A percentile compares a stretch with the other conserved stretches of the same genome.
phyloP scores from a whole-genome alignment of 2,329 filamentous ascomycete genomes.

The Cercospora beticola region DNA sequence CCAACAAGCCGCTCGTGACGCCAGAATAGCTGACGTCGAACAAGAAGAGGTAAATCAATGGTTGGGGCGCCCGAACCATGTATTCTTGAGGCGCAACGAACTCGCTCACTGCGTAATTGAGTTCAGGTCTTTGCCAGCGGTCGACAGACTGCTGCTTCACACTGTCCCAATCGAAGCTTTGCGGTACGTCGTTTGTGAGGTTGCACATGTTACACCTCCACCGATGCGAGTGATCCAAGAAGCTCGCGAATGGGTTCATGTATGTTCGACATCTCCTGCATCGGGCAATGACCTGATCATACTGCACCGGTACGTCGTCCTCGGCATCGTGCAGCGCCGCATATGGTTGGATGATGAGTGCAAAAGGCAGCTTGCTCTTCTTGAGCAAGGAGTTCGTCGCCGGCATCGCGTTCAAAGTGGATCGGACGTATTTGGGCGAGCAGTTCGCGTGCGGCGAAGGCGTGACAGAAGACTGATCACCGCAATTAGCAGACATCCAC shows the following conservation, averaged over 20 bases:
- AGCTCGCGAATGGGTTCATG: constrained; percentile 96
- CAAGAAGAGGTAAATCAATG: constrained; percentile 90
- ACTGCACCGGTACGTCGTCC: constrained; percentile 84
- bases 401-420: constrained; percentile 89
- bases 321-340: constrained; percentile 89
- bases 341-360: constrained; percentile 94
- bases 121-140: constrained; percentile 84
- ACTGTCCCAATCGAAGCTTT: constrained; percentile 97
- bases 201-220: constrained; percentile 99
- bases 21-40: constrained; percentile 92
- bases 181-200: constrained; percentile 96
- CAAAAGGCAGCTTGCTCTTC: constrained; percentile 94
- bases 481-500: background rate
- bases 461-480: constrained; percentile 74
- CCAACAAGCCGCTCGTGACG: constrained; percentile 84
- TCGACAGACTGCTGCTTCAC: constrained; percentile 88
- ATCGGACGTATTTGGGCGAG: constrained; percentile 89
- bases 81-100: constrained; percentile 98
- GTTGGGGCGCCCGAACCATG: constrained; percentile 96
- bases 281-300: constrained; percentile 95
- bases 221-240: constrained; percentile 92
- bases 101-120: constrained; percentile 96
- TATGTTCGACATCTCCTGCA: constrained; percentile 95
- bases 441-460: constrained; percentile 90
- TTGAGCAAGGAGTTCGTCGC: constrained; percentile 91